These are phyloP conservation scores for Saccharomycopsis olivae DNA, from an alignment of 805 yeast genomes.

Conservation along the genomic window DNA sequence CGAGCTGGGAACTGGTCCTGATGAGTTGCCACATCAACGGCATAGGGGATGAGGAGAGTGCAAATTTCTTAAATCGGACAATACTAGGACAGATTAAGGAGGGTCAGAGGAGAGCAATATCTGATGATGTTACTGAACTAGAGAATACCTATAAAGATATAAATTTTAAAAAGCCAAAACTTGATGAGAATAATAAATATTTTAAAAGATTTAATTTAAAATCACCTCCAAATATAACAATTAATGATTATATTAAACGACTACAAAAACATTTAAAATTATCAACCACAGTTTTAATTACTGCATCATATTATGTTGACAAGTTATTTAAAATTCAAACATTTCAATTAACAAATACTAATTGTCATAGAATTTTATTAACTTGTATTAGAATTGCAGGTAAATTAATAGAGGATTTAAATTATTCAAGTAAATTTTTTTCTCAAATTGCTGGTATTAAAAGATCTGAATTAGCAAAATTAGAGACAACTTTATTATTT, in stretches of 20 bases:
- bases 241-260: constrained; percentile 22
- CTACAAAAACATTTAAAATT: constrained; percentile 23
- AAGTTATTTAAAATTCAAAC: constrained; percentile 14
- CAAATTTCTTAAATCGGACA: no score
- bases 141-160: no score
- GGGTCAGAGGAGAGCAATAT: no score
- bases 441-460: constrained; percentile 38
- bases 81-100: no score
- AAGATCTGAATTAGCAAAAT: constrained; percentile 31
- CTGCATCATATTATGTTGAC: constrained; percentile 22
- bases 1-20: no score
- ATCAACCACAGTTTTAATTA: constrained; percentile 23
- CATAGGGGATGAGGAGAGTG: no score
- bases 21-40: no score
- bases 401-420: constrained; percentile 37
- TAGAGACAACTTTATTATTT: constrained; percentile 42
- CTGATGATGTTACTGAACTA: no score
- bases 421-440: constrained; percentile 32
- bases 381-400: constrained; percentile 38
- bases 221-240: constrained; percentile 20
- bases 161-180: no score
- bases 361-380: constrained; percentile 34
- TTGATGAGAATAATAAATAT: constrained; percentile 16
- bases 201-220: constrained; percentile 21
- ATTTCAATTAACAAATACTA: constrained; percentile 24